phyloP scores from a whole-genome alignment of 768 basidiomycete genomes.

The Boletales sp. region DNA sequence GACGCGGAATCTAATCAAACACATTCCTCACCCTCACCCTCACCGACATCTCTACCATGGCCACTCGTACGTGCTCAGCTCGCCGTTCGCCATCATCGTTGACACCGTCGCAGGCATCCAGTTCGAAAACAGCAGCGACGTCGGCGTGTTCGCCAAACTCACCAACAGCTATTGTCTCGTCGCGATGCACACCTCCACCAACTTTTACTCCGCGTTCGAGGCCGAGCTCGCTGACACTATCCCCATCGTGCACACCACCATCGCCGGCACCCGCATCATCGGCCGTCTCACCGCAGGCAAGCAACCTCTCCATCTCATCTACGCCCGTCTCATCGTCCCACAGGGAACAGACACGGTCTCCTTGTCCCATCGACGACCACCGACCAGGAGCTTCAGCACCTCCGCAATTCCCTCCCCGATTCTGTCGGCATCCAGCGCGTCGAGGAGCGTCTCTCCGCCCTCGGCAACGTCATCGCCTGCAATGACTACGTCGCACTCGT shows the following conservation, averaged over 20 bases:
- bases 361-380: slow-evolving; percentile 95
- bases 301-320: not conserved
- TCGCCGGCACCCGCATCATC: slow-evolving; percentile 91
- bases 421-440: slow-evolving; percentile 92
- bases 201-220: slow-evolving; percentile 98
- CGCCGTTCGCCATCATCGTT: not conserved
- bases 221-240: slow-evolving; percentile 89
- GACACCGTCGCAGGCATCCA: slow-evolving; percentile 60
- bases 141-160: slow-evolving; percentile 96
- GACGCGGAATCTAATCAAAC: no score
- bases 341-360: slow-evolving; percentile 94
- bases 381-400: slow-evolving; percentile 97
- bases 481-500: slow-evolving; percentile 99
- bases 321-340: not conserved
- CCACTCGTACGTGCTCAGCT: slow-evolving; percentile 52
- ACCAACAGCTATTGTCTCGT: slow-evolving; percentile 97
- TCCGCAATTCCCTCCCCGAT: slow-evolving; percentile 93
- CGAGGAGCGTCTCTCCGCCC: slow-evolving; percentile 94
- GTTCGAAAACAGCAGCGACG: slow-evolving; percentile 92
- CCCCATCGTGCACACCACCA: slow-evolving; percentile 94
- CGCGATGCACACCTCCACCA: slow-evolving; percentile 91
- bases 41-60: slow-evolving; percentile 39
- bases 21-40: not conserved
- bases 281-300: slow-evolving; percentile 89
- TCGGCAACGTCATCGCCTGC: slow-evolving; percentile 97